Base-by-base conservation (phyloP, 2,329 filamentous ascomycete genomes). In the Kalmusia sp. region DNA sequence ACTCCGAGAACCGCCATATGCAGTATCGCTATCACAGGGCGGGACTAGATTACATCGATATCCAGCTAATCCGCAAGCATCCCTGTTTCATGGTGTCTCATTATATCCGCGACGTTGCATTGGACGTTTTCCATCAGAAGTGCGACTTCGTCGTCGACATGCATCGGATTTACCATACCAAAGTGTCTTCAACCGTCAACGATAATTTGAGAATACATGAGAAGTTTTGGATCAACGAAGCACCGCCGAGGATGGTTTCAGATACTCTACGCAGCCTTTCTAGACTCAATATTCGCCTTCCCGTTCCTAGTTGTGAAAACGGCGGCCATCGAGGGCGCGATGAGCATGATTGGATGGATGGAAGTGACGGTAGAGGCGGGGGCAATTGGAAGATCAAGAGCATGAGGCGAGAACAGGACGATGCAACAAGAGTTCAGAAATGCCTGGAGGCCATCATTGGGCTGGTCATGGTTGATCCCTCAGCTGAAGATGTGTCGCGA, bases 71-170 rank as follows among this genome's bases (percentile, higher is more conserved):
- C 24, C 41, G 62, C 15, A 52, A 59, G 24, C 52, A 63, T 30
- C 59, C 63, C 3, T 27, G 63, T 2, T 66, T 66, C 27, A 14
- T 55, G 9, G 55, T 64, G 12, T 66, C 59, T 12, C 52, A 55
- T 12, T 25, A 50, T 22, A 41, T 66, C 17, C 61, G 63, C 4
- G 27, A 54, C 9, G 43, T 55, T 17, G 45, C 35, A 17, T 49
- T 65, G 11, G 57, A 63, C n/a, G 54, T 65, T 4, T 49, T 69
- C 27, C 55, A 63, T 33, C 48, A 52, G n/a, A 62, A 56, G 24
- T 58, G 55, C 38, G 48, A 58, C 6, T 67, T 69, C 34, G 49
- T 64, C 6, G 58, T 69, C 30, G 62, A 69, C 15, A 41, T 69
- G 3, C 57, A 61, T 9, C 35, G 41, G 11, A 61, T 65, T 25